A percentile compares a stretch with the other conserved stretches of the same genome.
phyloP scores from a whole-genome alignment of 257 asterid species.

The Nyctanthes arbortristis region DNA sequence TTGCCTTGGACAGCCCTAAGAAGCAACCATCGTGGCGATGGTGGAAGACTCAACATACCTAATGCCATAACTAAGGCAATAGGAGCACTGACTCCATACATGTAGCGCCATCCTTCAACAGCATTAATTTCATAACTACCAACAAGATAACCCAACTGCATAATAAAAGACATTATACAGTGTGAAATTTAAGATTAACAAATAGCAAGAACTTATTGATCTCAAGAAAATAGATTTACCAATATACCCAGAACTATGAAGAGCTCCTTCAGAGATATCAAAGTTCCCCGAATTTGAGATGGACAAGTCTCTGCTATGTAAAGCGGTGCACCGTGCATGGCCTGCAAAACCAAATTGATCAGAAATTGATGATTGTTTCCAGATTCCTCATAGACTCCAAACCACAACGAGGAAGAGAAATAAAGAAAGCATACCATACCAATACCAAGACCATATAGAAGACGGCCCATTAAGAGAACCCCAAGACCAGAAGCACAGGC shows the following conservation, averaged over 20 bases:
- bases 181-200: slow-evolving; percentile 15
- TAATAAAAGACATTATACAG: slow-evolving; percentile 25
- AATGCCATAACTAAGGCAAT: slow-evolving; percentile 82
- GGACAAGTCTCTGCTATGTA: slow-evolving; percentile 98
- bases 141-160: slow-evolving; percentile 84
- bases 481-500: slow-evolving; percentile 84
- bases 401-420: slow-evolving; percentile 14
- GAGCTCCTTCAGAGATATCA: slow-evolving; percentile 95
- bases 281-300: slow-evolving; percentile 94
- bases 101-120: slow-evolving; percentile 97
- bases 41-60: slow-evolving; percentile 95
- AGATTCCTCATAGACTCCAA: slow-evolving; percentile 7
- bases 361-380: slow-evolving; percentile 11
- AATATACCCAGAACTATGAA: slow-evolving; percentile 92
- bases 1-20: slow-evolving; percentile 92
- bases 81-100: slow-evolving; percentile 89
- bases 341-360: slow-evolving; percentile 51
- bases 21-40: slow-evolving; percentile 97
- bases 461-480: slow-evolving; percentile 75
- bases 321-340: slow-evolving; percentile 99
- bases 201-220: not conserved
- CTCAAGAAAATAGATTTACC: slow-evolving; percentile 40
- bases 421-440: slow-evolving; percentile 66
- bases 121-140: slow-evolving; percentile 74
- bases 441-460: slow-evolving; percentile 89